Conservation (phyloP, 805 yeast genomes). For the Diddensiella transvaalensis region DNA sequence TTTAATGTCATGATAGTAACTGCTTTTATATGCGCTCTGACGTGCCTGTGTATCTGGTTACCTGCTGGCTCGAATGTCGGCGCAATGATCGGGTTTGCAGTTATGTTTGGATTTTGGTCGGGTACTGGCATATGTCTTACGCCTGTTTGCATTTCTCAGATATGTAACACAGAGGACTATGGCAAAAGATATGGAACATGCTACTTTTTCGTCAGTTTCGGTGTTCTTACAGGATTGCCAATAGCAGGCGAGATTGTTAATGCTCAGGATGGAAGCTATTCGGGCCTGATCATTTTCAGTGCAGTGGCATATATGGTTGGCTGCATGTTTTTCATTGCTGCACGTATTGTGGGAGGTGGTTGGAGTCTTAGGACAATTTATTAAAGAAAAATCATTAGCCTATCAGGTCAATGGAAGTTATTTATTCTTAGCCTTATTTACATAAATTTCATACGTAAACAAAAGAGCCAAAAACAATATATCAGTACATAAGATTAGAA, state of each 20-base stretch:
- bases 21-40: constrained; percentile 43
- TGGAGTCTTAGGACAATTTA: constrained; percentile 22
- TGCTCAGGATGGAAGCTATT: constrained; percentile 26
- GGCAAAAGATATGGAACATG: constrained; percentile 69
- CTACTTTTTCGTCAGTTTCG: constrained; percentile 44
- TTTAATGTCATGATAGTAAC: constrained; percentile 54
- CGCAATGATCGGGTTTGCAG: constrained; percentile 50
- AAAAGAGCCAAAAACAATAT: background rate
- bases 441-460: background rate
- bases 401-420: background rate
- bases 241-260: constrained; percentile 33
- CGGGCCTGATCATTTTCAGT: constrained; percentile 33
- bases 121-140: constrained; percentile 62
- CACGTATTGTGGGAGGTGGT: constrained; percentile 28
- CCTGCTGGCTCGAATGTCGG: constrained; percentile 48
- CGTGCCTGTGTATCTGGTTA: constrained; percentile 58
- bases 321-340: constrained; percentile 24
- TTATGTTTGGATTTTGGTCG: constrained; percentile 52
- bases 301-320: constrained; percentile 31
- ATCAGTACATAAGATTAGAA: background rate
- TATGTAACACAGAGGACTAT: constrained; percentile 59
- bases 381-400: no score
- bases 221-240: constrained; percentile 37
- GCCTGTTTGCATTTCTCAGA: constrained; percentile 66
- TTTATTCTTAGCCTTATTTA: background rate